Base-by-base conservation (phyloP, 2,329 filamentous ascomycete genomes). In the Bipolaris bicolor region DNA sequence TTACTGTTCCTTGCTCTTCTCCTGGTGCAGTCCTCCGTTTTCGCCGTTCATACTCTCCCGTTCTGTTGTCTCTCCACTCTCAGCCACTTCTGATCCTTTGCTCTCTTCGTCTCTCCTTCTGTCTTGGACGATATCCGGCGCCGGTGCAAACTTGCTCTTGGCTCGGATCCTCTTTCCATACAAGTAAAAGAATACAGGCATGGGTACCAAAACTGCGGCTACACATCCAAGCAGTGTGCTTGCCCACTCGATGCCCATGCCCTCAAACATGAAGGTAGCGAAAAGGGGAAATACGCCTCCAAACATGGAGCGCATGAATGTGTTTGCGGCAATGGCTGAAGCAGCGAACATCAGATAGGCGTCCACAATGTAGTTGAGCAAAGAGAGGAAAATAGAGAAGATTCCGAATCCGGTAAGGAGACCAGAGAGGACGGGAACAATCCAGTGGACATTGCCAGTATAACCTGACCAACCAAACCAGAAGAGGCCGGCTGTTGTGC, bases 311-410 rank as follows among this genome's bases (percentile, higher is more conserved):
- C 82, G 77, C 63, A 83, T 76, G 66, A 85, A 82, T 0, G 83
- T 85, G 60, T 85, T 85, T 5, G 82, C 83, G 7, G 83, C 83
- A 37, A 85, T 82, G 15, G 82, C 82, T 1, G 80, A 82, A 10
- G 82, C 82, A 13, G 83, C 81, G 60, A 80, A 80, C 75, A 85
- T 84, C 43, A 86, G 77, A 61, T 86, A 86, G 0, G 83, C 80
- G 62, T 86, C 84, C 48, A 86, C 83, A 15, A 87, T 75, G 64
- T 87, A 87, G 65, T 86, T 86, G 58, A 86, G 78, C 13, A 81
- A 72, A 49, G 82, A 81, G 10, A 87, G 76, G 74, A 87, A 87
- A 58, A 87, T 85, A 29, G 79, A 76, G 64, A 86, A 77, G 36
- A 87, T 79, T 10, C 84, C 84, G 58, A 85, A 85, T 2, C 84